Conservation (phyloP, 345 rosid genomes). For the Hirschfeldia incana region DNA sequence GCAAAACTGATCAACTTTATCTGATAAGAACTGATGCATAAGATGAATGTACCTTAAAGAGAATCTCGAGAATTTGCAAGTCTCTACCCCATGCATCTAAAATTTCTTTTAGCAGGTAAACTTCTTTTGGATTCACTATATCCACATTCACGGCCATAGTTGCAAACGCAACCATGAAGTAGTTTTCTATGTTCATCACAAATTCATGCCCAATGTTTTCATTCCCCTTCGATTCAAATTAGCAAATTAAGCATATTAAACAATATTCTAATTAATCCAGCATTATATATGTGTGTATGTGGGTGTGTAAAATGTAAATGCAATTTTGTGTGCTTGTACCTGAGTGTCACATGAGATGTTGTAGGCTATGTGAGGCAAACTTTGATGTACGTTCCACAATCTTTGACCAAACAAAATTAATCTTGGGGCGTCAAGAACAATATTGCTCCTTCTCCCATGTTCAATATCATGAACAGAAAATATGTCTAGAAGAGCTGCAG, state of each 20-base stretch:
- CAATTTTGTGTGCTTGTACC: neutral
- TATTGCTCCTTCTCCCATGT: neutral
- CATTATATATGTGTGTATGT: neutral
- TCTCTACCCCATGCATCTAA: neutral
- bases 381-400: neutral
- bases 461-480: neutral
- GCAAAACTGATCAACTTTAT: neutral
- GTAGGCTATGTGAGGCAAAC: neutral
- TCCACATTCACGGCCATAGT: constrained; percentile 10
- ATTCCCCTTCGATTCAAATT: neutral
- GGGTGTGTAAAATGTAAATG: no score
- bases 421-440: neutral
- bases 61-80: neutral
- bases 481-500: neutral
- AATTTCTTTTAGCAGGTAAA: neutral
- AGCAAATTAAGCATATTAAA: neutral
- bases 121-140: constrained; percentile 1
- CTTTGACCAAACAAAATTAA: neutral
- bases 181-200: neutral
- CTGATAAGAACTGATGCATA: neutral
- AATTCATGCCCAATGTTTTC: neutral
- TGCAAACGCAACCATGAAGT: neutral
- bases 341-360: neutral
- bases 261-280: neutral
- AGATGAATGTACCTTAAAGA: constrained; percentile 15